Evolutionary conservation across 352 stramenopile genomes (phyloP), one percentile per base, ranked within the genome.

Genomic region (Globisporangium middletonii): DNA sequence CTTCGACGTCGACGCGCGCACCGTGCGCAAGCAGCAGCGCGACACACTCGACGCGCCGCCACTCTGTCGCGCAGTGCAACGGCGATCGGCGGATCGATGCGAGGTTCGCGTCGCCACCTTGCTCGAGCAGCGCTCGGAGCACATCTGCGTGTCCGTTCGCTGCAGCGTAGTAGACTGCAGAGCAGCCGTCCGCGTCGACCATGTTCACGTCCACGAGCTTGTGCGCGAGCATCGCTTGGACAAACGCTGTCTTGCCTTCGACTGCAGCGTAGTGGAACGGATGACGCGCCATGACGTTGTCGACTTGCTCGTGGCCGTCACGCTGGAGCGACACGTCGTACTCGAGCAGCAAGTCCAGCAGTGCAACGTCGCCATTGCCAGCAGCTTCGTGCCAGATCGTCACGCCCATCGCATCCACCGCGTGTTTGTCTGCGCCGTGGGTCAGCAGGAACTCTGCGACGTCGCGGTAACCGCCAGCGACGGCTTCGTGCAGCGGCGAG

Each of bases 221-320:
- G 16, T 66, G 69, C 9, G 65, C 57, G 41, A 92, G 63, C 61
- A 92, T 64, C 41, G 75, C 68, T 43, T 67, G 54, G 23, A 89
- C 62, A 46, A 92, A 90, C 44, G 60, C 62, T 1, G 69, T 44
- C 33, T 86, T 77, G 49, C 83, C 83, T 50, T 92, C 83, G 8
- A 92, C 78, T 0, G 81, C 79, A 0, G 83, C 83, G 58, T 90
- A 92, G 56, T 92, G 83, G 68, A 92, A 90, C 42, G 83, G 78
- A 53, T 90, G 79, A 27, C 83, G 69, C n/a, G 79, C 80, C 73
- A 89, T 88, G 26, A 92, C 80, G 33, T 83, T 86, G 57, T 92
- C 83, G 4, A 89, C 71, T 57, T 85, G 67, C 7, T 78, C 68
- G 8, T 68, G 57, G 23, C 70, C 72, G 7, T 50, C 46, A 7